Conservation (phyloP, 1,284 basidiomycete species). For the Trametes polyzona region DNA sequence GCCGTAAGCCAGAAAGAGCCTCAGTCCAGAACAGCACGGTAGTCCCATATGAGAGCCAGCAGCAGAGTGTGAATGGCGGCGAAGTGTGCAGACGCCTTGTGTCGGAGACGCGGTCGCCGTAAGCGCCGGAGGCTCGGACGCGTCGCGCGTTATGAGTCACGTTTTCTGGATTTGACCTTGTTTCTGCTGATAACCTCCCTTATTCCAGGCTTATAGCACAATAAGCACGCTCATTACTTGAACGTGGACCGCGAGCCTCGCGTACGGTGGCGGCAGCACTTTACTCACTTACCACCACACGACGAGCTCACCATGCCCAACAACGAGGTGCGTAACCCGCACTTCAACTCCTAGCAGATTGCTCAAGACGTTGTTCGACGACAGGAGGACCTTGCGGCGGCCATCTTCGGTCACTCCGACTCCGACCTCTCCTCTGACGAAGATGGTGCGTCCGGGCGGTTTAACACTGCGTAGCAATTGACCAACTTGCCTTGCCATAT, state of each 20-base stretch:
- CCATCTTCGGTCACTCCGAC: constrained; percentile 71
- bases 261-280: background rate
- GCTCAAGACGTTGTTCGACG: background rate
- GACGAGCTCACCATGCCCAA: constrained; percentile 9
- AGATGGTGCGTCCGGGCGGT: constrained; percentile 46
- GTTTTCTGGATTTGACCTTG: constrained; percentile 1
- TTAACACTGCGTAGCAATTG: too few species aligned
- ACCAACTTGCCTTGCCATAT: background rate
- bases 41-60: constrained; percentile 16
- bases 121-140: constrained; percentile 11
- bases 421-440: constrained; percentile 78
- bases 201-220: background rate
- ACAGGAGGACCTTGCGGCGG: constrained; percentile 22
- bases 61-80: background rate
- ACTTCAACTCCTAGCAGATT: background rate
- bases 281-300: background rate
- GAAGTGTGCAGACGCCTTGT: background rate
- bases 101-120: background rate
- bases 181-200: background rate
- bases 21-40: background rate
- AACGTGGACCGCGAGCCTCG: constrained; percentile 1
- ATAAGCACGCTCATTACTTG: background rate
- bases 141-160: constrained; percentile 28
- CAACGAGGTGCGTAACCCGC: constrained; percentile 8
- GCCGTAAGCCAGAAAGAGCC: background rate